These are phyloP conservation scores for Starmerella floris DNA, from an alignment of 805 yeast genomes.

Conservation along the genomic window DNA sequence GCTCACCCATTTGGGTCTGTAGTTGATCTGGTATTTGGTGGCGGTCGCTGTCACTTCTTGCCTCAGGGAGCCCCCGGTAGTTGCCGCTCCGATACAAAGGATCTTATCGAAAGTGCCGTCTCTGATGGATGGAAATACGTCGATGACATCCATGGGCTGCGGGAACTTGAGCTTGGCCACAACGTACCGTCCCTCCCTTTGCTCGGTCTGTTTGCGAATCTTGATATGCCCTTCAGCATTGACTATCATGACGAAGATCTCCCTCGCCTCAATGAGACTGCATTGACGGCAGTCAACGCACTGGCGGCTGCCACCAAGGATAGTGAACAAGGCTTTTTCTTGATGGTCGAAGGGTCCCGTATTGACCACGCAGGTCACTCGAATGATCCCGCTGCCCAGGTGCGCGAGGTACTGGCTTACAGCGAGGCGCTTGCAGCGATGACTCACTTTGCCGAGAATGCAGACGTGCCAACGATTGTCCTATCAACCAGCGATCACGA, in stretches of 20 bases:
- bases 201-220: constrained; percentile 58
- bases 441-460: constrained; percentile 46
- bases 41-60: constrained; percentile 63
- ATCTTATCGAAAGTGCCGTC: constrained; percentile 53
- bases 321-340: constrained; percentile 72
- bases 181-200: constrained; percentile 57
- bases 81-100: constrained; percentile 56
- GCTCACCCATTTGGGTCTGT: constrained; percentile 64
- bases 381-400: constrained; percentile 91
- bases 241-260: constrained; percentile 45
- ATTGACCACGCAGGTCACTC: constrained; percentile 93
- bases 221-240: constrained; percentile 72
- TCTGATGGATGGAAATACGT: constrained; percentile 52
- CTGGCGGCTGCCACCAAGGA: constrained; percentile 53
- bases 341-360: constrained; percentile 80
- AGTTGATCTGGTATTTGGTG: constrained; percentile 84
- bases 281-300: constrained; percentile 57
- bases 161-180: constrained; percentile 40
- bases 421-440: constrained; percentile 71
- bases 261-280: constrained; percentile 73
- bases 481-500: constrained; percentile 88
- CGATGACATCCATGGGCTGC: constrained; percentile 47
- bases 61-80: constrained; percentile 42
- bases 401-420: constrained; percentile 76
- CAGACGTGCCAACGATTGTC: constrained; percentile 64